Percentiles rank a stretch among this genome's conserved stretches.
phyloP scores from a whole-genome alignment of 257 asterid species.

The Echites panduratus region DNA sequence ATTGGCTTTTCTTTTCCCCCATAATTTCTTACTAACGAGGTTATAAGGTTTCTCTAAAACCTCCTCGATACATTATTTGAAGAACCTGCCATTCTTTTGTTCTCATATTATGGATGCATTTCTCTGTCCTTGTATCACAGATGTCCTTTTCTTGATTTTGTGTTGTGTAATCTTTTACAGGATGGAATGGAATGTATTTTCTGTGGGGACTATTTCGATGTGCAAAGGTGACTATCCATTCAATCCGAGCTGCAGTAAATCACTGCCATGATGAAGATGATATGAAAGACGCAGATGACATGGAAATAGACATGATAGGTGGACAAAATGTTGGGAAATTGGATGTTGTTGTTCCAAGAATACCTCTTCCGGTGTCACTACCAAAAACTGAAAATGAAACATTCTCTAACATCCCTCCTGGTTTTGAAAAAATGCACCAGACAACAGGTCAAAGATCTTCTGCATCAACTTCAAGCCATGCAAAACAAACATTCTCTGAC shows the following conservation, averaged over 20 bases:
- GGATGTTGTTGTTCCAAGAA: slow-evolving; percentile 26
- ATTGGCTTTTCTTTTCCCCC: too few species aligned
- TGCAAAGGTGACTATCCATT: slow-evolving; percentile 1
- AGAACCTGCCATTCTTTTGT: too few species aligned
- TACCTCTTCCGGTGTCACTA: background rate
- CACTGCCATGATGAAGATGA: slow-evolving; percentile 5
- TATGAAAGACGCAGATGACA: slow-evolving; percentile 30
- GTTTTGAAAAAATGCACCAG: slow-evolving; percentile 16
- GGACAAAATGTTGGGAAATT: slow-evolving; percentile 34
- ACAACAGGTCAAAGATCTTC: slow-evolving; percentile 13
- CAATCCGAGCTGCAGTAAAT: background rate
- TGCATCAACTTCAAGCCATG: slow-evolving; percentile 2
- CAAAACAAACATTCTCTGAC: slow-evolving; percentile 6
- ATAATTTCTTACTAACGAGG: too few species aligned
- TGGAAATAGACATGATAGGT: slow-evolving; percentile 59
- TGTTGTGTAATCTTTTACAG: slow-evolving; percentile 25
- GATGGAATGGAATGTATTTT: slow-evolving; percentile 43
- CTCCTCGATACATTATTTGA: too few species aligned
- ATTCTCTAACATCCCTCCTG: slow-evolving; percentile 26
- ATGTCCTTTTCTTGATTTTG: background rate
- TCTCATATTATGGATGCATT: background rate
- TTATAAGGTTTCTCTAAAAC: too few species aligned
- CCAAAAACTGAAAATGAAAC: slow-evolving; percentile 4
- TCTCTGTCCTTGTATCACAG: background rate
- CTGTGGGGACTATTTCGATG: slow-evolving; percentile 64